phyloP scores from a whole-genome alignment of 2,329 filamentous ascomycete genomes.

The Epichloe aotearoae region DNA sequence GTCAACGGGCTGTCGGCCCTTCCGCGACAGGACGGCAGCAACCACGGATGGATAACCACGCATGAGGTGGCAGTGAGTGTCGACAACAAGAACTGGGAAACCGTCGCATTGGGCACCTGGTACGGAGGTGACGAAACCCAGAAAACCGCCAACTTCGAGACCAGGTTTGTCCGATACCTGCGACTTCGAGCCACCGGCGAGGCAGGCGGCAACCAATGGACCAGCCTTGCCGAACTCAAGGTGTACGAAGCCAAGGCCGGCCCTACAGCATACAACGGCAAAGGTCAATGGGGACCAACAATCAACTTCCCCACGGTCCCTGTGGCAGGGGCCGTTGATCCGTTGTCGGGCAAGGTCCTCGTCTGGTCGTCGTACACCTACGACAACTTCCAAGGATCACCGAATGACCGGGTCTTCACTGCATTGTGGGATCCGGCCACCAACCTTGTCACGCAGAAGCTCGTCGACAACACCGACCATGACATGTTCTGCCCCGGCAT shows the following conservation, averaged over 20 bases:
- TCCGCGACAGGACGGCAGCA: slow-evolving; percentile 15
- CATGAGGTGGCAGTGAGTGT: slow-evolving; percentile 17
- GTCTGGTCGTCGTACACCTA: slow-evolving; percentile 7
- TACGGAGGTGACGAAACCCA: slow-evolving; percentile 13
- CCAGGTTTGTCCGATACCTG: slow-evolving; percentile 16
- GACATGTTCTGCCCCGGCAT: slow-evolving; percentile 44
- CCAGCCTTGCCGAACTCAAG: slow-evolving; percentile 20
- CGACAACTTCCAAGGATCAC: slow-evolving; percentile 7
- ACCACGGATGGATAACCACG: slow-evolving; percentile 14
- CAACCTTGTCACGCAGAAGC: slow-evolving; percentile 12
- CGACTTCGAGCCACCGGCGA: slow-evolving; percentile 17
- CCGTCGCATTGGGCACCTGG: slow-evolving; percentile 18
- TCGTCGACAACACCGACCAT: slow-evolving; percentile 28
- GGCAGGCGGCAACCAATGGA: slow-evolving; percentile 16
- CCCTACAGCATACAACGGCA: slow-evolving; percentile 9
- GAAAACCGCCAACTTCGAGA: slow-evolving; percentile 22
- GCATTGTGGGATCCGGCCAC: slow-evolving; percentile 9
- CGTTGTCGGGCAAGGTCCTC: slow-evolving; percentile 1
- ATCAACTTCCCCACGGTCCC: slow-evolving; percentile 24
- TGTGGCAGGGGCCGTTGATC: slow-evolving; percentile 9
- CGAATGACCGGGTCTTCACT: slow-evolving; percentile 8
- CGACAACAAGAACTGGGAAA: slow-evolving; percentile 15
- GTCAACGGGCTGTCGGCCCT: slow-evolving; percentile 18
- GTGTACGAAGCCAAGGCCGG: slow-evolving; percentile 15
- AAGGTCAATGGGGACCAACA: slow-evolving; percentile 21